phyloP scores from a whole-genome alignment of 495 filamentous ascomycete species.

The Hypoxylon cercidicola region DNA sequence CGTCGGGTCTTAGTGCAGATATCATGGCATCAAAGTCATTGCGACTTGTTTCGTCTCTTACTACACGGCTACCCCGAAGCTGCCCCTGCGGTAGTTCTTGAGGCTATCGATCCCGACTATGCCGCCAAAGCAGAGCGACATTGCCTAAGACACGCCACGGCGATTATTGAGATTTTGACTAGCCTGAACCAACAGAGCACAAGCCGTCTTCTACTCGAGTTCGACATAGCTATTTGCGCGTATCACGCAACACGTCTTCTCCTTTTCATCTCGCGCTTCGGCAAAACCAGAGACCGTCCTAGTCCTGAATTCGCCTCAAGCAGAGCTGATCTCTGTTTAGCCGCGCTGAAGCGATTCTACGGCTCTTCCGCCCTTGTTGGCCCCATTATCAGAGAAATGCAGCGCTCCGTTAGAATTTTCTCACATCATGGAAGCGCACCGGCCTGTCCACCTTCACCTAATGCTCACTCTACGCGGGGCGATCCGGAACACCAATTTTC shows the following conservation, averaged over 20 bases:
- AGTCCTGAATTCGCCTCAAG: constrained; percentile 31
- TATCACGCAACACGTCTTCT: constrained; percentile 29
- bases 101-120: neutral
- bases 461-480: neutral
- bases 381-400: constrained; percentile 31
- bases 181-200: constrained; percentile 30
- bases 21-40: constrained; percentile 34
- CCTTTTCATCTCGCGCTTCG: constrained; percentile 36
- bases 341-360: constrained; percentile 31
- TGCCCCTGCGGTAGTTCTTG: constrained; percentile 23
- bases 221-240: constrained; percentile 34
- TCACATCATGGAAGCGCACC: constrained; percentile 5
- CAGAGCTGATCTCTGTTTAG: constrained; percentile 31
- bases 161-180: constrained; percentile 31
- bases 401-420: constrained; percentile 23
- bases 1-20: constrained; percentile 21
- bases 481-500: constrained; percentile 15
- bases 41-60: constrained; percentile 31
- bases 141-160: constrained; percentile 20
- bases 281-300: constrained; percentile 14
- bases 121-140: constrained; percentile 21
- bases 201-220: constrained; percentile 23
- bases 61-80: constrained; percentile 29
- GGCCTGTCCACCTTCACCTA: constrained; percentile 1
- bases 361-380: constrained; percentile 17